Conservation (phyloP, 2,329 filamentous ascomycete species). For the Aureobasidium sp. region DNA sequence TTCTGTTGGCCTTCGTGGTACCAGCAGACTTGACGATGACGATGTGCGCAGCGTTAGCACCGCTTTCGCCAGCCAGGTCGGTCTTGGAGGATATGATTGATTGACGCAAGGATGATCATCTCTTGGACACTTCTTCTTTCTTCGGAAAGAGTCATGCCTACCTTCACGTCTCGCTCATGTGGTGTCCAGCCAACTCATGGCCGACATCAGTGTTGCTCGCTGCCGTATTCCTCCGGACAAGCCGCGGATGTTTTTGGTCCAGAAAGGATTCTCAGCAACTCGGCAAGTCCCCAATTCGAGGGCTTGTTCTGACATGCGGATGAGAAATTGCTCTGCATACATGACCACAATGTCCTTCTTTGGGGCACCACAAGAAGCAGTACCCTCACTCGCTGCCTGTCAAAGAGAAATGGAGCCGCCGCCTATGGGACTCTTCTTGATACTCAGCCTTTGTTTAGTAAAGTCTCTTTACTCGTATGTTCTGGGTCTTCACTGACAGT, state of each 20-base stretch:
- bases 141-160: background rate
- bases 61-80: conserved; percentile 87
- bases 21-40: conserved; percentile 67
- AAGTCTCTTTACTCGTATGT: background rate
- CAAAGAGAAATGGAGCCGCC: background rate
- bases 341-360: background rate
- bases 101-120: conserved; percentile 9
- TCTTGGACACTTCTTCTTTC: conserved; percentile 2
- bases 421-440: background rate
- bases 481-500: background rate
- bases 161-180: background rate
- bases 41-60: conserved; percentile 95
- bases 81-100: conserved; percentile 26
- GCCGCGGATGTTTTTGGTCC: background rate
- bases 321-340: background rate
- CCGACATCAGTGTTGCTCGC: background rate
- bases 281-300: background rate
- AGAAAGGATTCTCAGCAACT: background rate
- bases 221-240: background rate
- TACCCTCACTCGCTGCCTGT: background rate
- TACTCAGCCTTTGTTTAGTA: background rate
- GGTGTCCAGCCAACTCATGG: background rate
- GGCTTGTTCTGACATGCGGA: background rate
- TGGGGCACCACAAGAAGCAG: background rate
- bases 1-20: conserved; percentile 26